phyloP scores from a whole-genome alignment of 2,329 filamentous ascomycete genomes.

The Neonectria faginata region DNA sequence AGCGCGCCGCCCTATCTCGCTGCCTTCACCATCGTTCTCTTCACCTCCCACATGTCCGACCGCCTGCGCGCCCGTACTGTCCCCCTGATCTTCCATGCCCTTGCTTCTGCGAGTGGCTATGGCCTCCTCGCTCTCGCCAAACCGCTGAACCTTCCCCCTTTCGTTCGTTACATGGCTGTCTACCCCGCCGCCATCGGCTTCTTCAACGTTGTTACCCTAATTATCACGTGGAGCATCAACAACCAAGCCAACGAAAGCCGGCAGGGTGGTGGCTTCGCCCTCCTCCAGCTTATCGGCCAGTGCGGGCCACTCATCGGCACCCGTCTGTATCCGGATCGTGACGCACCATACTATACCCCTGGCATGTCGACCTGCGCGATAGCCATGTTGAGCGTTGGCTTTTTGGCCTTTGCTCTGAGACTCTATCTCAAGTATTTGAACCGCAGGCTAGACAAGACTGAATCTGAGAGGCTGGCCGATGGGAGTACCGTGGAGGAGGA shows the following conservation, averaged over 20 bases:
- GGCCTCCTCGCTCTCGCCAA: slow-evolving; percentile 70
- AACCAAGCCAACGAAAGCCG: slow-evolving; percentile 78
- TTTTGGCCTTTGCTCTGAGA: slow-evolving; percentile 66
- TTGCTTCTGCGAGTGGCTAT: slow-evolving; percentile 73
- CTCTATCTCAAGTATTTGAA: slow-evolving; percentile 66
- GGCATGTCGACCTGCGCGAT: slow-evolving; percentile 73
- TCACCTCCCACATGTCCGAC: slow-evolving; percentile 80
- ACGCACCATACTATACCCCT: slow-evolving; percentile 70
- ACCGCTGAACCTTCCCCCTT: slow-evolving; percentile 56
- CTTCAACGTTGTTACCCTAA: slow-evolving; percentile 84
- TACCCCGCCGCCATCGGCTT: slow-evolving; percentile 85
- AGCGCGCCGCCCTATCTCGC: slow-evolving; percentile 84
- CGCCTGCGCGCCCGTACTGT: slow-evolving; percentile 69
- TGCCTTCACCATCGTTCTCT: slow-evolving; percentile 77
- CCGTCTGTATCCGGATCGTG: slow-evolving; percentile 69
- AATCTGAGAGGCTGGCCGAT: slow-evolving; percentile 40
- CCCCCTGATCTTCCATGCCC: slow-evolving; percentile 76
- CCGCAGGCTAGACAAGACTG: slow-evolving; percentile 53
- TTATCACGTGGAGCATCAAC: slow-evolving; percentile 90
- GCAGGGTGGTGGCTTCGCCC: slow-evolving; percentile 80
- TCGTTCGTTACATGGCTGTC: slow-evolving; percentile 76
- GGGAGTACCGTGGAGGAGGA: slow-evolving; percentile 53
- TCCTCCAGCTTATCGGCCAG: slow-evolving; percentile 86
- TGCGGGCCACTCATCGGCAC: slow-evolving; percentile 80
- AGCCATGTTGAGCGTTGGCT: slow-evolving; percentile 72